Base-by-base conservation (phyloP, 192 early-diverging fungal species). In the Globomyces pollinis-pini region DNA sequence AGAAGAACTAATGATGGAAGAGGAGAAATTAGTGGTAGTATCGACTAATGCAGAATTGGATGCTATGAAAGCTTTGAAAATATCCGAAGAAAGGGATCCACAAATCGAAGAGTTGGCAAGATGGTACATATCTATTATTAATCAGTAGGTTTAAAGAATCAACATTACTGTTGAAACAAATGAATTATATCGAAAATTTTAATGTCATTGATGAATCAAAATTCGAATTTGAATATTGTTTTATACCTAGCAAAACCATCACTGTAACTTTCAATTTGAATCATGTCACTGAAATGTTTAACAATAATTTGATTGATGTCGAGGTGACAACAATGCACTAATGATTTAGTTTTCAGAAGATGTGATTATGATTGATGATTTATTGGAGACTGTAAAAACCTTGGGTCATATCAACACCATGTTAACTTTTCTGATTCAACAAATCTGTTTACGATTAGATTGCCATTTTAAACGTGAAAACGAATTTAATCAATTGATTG, bases 21-120 rank as follows among this genome's bases (percentile, higher is more conserved):
- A 47, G 28, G 23, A 47, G 23, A 47, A 47, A 47, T 8, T 2
- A 26, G 44, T 28, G 23, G 2, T 47, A 6, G 4, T 21, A 4
- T 3, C 44, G 11, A 47, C 7, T 47, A 47, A 47, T 47, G 44
- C 23, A 47, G 44, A 26, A 26, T 54, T 54, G 52, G 29, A n/a
- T 7, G 52, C 29, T 24, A 26, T 41, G 35, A 31, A 54, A 24
- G 52, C 52, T 23, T 32, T 26, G 20, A 36, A 31, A 21, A 54
- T 54, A 24, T 54, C 52, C 13, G 38, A 54, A 36, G 29, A 20
- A 21, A 54, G 33, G 18, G 52, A 54, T 54, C 52, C 52, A 8
- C 26, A 54, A 41, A 31, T 54, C 0, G 52, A 54, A 54, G 52
- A 54, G 18, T 24, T 54, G 52, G 52, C 29, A 54, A 35, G 5